Conservation (phyloP, 495 filamentous ascomycete species). For the Hypoxylon intermedium region DNA sequence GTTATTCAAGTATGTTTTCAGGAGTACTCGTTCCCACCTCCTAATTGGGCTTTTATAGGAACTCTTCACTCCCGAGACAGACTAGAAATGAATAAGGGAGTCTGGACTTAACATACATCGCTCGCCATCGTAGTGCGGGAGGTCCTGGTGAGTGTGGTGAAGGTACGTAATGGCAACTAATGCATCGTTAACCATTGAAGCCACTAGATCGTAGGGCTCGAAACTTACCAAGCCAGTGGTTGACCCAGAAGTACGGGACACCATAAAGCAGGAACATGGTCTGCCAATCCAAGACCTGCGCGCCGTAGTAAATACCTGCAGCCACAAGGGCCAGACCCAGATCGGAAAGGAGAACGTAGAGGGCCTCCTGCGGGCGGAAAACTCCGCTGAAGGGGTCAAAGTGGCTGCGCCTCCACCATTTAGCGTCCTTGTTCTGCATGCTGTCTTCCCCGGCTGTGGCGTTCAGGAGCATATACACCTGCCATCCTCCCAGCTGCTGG, state of each 20-base stretch:
- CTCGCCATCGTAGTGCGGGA: slow-evolving; percentile 65
- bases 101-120: no score
- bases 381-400: slow-evolving; percentile 55
- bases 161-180: slow-evolving; percentile 67
- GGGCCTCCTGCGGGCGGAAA: slow-evolving; percentile 64
- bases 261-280: slow-evolving; percentile 60
- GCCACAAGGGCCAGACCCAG: slow-evolving; percentile 59
- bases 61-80: no score
- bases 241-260: slow-evolving; percentile 66
- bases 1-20: no score
- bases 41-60: no score
- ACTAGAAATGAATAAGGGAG: no score
- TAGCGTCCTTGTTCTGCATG: slow-evolving; percentile 60
- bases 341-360: slow-evolving; percentile 66
- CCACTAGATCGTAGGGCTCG: neutral
- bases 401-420: slow-evolving; percentile 65
- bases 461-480: slow-evolving; percentile 62
- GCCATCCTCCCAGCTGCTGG: slow-evolving; percentile 65
- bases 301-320: slow-evolving; percentile 52
- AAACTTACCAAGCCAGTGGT: slow-evolving; percentile 63
- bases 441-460: slow-evolving; percentile 60
- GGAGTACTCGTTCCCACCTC: no score
- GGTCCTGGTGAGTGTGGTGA: slow-evolving; percentile 66
- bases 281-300: slow-evolving; percentile 56
- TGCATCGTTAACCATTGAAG: slow-evolving; percentile 8